These are phyloP conservation scores for Talaromyces thailandensis DNA, from an alignment of 495 filamentous ascomycete species.

Conservation along the genomic window DNA sequence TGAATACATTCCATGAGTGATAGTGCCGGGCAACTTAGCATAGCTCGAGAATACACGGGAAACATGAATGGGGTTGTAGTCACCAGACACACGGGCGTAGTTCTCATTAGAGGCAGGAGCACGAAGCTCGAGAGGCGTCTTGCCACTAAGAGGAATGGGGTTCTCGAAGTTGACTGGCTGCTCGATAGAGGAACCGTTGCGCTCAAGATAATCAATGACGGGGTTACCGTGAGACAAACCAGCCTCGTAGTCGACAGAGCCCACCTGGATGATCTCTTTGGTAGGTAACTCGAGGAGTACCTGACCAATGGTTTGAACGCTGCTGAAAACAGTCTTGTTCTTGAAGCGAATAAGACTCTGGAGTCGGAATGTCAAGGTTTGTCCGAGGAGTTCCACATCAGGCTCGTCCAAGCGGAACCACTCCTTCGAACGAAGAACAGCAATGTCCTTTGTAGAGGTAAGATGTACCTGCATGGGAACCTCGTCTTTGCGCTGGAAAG, in stretches of 20 bases:
- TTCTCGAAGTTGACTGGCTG: conserved; percentile 97
- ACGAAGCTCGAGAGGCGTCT: conserved; percentile 74
- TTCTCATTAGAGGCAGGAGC: conserved; percentile 97
- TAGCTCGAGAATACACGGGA: conserved; percentile 93
- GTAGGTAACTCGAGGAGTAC: conserved; percentile 92
- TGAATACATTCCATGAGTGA: conserved; percentile 86
- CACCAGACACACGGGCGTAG: conserved; percentile 93
- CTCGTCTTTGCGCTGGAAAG: conserved; percentile 94
- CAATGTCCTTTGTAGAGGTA: conserved; percentile 76
- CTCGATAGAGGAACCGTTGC: conserved; percentile 87
- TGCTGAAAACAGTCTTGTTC: conserved; percentile 87
- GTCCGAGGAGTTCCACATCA: conserved; percentile 74
- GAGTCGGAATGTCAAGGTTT: conserved; percentile 94
- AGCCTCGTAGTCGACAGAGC: conserved; percentile 87
- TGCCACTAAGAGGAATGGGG: conserved; percentile 88
- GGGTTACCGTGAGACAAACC: conserved; percentile 89
- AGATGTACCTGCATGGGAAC: conserved; percentile 92
- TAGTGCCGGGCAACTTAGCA: conserved; percentile 56
- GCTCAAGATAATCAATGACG: conserved; percentile 90
- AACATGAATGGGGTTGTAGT: conserved; percentile 98
- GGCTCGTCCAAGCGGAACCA: conserved; percentile 84
- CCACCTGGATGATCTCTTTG: conserved; percentile 94
- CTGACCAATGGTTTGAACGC: conserved; percentile 85
- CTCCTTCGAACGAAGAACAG: conserved; percentile 88
- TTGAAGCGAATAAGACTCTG: conserved; percentile 87